Evolutionary conservation across 108 stramenopile genomes (phyloP).

Genomic region (Skeletonema menzelii): DNA sequence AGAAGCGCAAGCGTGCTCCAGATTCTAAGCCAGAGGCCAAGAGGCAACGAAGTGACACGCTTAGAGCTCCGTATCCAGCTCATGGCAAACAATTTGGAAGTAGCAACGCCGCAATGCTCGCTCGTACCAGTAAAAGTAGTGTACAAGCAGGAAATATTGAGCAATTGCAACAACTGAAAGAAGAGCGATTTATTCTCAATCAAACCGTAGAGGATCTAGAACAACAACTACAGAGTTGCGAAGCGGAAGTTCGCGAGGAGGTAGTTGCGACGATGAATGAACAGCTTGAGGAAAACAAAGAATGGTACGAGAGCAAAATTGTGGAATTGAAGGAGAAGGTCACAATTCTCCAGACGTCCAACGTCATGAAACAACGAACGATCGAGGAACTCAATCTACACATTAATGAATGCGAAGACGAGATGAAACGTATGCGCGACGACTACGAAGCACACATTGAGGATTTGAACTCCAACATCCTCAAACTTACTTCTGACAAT

Average conservation of each 20-base stretch:
- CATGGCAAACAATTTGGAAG: background rate
- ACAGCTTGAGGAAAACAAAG: constrained; percentile 55
- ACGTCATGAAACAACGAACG: constrained; percentile 48
- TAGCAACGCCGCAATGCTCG: background rate
- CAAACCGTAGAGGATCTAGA: constrained; percentile 35
- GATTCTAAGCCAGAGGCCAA: constrained; percentile 25
- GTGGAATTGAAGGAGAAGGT: constrained; percentile 51
- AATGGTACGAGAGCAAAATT: constrained; percentile 63
- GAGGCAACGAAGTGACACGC: constrained; percentile 26
- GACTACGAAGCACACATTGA: constrained; percentile 54
- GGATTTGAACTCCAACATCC: constrained; percentile 23
- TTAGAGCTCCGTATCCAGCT: background rate
- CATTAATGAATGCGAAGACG: constrained; percentile 84
- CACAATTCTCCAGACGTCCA: constrained; percentile 25
- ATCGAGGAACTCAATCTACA: constrained; percentile 72
- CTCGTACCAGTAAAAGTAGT: background rate
- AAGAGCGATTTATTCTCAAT: constrained; percentile 43
- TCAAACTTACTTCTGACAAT: constrained; percentile 28
- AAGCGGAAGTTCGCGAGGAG: constrained; percentile 70
- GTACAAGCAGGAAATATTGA: constrained; percentile 10
- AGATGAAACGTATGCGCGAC: constrained; percentile 77
- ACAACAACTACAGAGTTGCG: constrained; percentile 56
- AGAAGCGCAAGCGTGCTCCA: constrained; percentile 41
- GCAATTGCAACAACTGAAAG: constrained; percentile 39
- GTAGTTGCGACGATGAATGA: constrained; percentile 79